Conservation (phyloP, 1,284 basidiomycete genomes). For the Naganishia sp. region DNA sequence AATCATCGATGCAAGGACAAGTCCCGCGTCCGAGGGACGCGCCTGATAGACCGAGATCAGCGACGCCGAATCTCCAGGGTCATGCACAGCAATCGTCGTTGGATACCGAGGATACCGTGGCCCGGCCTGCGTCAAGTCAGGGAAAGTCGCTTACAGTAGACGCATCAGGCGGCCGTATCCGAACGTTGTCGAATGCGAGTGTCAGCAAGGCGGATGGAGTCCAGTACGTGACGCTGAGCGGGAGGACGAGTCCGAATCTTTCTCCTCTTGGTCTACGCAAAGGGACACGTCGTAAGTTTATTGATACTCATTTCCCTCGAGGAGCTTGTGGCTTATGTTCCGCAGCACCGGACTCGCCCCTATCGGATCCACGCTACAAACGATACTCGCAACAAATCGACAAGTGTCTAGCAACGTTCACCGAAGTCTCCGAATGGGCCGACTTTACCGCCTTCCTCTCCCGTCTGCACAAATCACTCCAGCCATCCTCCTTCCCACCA, state of each 20-base stretch:
- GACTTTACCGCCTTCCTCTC: constrained; percentile 98
- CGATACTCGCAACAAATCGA: constrained; percentile 92
- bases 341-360: background rate
- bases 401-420: constrained; percentile 87
- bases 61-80: background rate
- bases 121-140: constrained; percentile 1
- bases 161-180: background rate
- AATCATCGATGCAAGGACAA: constrained; percentile 8
- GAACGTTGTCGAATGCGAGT: constrained; percentile 5
- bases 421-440: constrained; percentile 98
- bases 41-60: background rate
- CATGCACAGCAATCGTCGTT: background rate
- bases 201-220: background rate
- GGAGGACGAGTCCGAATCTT: background rate
- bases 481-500: constrained; percentile 70
- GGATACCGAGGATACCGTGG: background rate
- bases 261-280: background rate
- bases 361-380: constrained; percentile 85
- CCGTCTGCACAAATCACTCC: constrained; percentile 90
- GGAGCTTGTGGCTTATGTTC: background rate
- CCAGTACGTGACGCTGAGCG: background rate
- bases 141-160: background rate
- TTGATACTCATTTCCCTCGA: background rate
- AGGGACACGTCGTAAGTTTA: background rate
- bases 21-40: background rate